Evolutionary conservation across 208 protist genomes (phyloP), one percentile per base, ranked within the genome.

Genomic region (Wallacemonas sp.): DNA sequence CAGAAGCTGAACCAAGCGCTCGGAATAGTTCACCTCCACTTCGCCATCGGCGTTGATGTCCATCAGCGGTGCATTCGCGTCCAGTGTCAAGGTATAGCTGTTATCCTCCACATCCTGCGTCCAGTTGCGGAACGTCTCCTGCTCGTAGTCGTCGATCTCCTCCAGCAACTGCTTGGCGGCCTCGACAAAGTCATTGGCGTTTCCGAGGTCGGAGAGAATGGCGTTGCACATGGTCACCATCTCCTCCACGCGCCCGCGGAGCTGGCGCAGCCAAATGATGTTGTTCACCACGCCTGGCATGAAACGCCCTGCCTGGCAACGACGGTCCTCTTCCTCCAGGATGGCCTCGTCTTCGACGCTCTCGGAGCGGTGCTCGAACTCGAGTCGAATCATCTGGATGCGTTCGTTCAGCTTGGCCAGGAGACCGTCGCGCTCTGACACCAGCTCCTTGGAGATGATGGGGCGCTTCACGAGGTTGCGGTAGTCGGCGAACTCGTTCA

Each of bases 241-340:
- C 55, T 94, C 79, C 65, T 93, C 82, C 21, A 94, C 78, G 16
- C 78, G 68, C 24, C 84, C 75, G 19, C 84, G 74, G 8, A 96
- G 72, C 77, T 96, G 93, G 23, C 93, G 87, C 4, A 96, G 78
- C 89, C 90, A 97, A 52, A 96, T 87, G 65, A 96, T 85, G 67
- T 90, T 93, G 75, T 97, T 97, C 55, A 95, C 90, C 14, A 97
- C 88, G 32, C 83, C 90, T 1, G 93, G 93, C 73, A 97, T 88
- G 65, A 94, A 94, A 30, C 93, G 87, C 8, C 93, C 90, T 9
- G 93, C 81, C 57, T 97, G 93, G 70, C 82, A 95, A 33, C 80
- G 77, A 11, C 82, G 78, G 72, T 97, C 93, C 54, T 97, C 87
- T 54, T 93, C 83, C 47, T 95, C 88, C 23, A 94, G 73, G 23